Percentiles rank a stretch among this genome's conserved stretches.
Evolutionary conservation across 306 rosid genomes (phyloP).

Genomic region (Cicer cuneatum): DNA sequence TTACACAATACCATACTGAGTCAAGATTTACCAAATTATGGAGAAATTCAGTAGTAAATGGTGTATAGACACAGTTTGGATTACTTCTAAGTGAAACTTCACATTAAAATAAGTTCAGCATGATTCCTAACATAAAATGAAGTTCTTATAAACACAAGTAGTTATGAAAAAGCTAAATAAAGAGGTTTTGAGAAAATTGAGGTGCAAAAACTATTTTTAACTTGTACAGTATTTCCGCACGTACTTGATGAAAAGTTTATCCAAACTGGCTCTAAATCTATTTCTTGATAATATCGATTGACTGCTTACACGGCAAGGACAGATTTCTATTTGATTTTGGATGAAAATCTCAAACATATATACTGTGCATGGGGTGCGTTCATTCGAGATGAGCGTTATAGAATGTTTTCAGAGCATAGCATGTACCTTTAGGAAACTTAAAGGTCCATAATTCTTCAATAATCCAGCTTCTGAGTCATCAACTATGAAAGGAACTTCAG

Average conservation of each 20-base stretch:
- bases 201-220: not conserved
- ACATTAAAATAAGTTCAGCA: not conserved
- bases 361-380: not conserved
- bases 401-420: not conserved
- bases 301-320: constrained; percentile 22
- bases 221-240: not conserved
- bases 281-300: not conserved
- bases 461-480: constrained; percentile 83
- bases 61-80: constrained; percentile 11
- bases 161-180: not conserved
- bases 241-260: constrained; percentile 14
- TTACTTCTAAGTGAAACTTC: not conserved
- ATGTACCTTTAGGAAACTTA: constrained; percentile 89
- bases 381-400: not conserved
- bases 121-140: not conserved
- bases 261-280: constrained; percentile 13
- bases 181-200: not conserved
- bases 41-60: constrained; percentile 13
- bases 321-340: constrained; percentile 10
- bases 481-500: constrained; percentile 77
- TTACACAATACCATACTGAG: constrained; percentile 17
- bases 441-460: constrained; percentile 79
- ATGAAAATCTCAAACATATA: constrained; percentile 5
- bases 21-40: constrained; percentile 35
- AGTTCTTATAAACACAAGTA: not conserved